Evolutionary conservation across 2,329 filamentous ascomycete species (phyloP), one percentile per base, ranked within the genome.

Genomic region (Berkeleyomyces basicola): DNA sequence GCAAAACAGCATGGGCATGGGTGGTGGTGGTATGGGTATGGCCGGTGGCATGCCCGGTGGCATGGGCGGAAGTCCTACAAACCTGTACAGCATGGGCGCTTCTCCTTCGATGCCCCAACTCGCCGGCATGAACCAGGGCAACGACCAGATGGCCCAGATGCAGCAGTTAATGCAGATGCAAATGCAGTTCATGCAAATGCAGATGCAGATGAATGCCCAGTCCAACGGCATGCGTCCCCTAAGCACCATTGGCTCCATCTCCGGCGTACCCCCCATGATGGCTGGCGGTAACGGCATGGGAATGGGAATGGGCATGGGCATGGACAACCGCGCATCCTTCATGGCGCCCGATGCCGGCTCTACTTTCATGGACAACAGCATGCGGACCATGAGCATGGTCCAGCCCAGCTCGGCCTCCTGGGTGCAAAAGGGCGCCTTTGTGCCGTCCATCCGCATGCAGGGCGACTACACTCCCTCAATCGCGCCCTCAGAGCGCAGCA

Each of bases 401-500:
- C 86, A 88, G 68, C 85, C 86, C 7, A 84, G 78, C 69, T 78
- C 80, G 31, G 74, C 78, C 7, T 81, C 82, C 1, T 82, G 76
- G 66, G 75, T 83, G 55, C 79, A 80, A 63, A 77, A 73, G 36
- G 70, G 74, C 43, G 67, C 71, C 16, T 81, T 78, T 67, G 73
- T 78, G 14, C 79, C 79, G 3, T 82, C 80, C 10, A 76, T 81
- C 59, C 74, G 72, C 63, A 68, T 72, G 61, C 77, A 74, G 72
- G 73, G 73, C 60, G 84, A 82, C 7, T 97, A 97, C 73, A 82
- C 90, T 0, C 84, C 90, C 0, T 97, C 92, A 0, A 95, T 99
- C 67, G 92, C 93, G 2, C 93, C 93, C 0, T 96, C 90, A 4
- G 93, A 97, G 75, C 86, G 93, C 65, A 97, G 91, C 78, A 97